phyloP scores from a whole-genome alignment of 208 protist species.

The Leishmania tarentolae region DNA sequence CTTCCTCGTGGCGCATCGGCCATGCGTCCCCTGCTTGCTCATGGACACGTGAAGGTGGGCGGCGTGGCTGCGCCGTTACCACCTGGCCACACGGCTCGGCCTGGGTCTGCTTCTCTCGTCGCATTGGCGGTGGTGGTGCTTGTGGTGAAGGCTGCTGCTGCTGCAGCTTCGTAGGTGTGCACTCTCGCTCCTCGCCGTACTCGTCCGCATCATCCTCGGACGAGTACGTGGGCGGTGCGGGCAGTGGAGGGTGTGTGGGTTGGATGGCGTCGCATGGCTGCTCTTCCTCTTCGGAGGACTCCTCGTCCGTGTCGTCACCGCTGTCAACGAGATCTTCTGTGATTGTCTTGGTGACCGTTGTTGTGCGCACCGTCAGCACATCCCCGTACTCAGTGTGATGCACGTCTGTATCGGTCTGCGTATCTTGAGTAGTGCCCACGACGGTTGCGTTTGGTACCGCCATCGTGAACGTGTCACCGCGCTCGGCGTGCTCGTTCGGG shows the following conservation, averaged over 20 bases:
- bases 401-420: slow-evolving; percentile 67
- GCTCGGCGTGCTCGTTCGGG: slow-evolving; percentile 23
- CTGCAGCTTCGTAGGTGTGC: neutral
- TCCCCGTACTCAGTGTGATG: slow-evolving; percentile 65
- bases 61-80: neutral
- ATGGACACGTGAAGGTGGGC: neutral
- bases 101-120: slow-evolving; percentile 8
- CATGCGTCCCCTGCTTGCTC: neutral
- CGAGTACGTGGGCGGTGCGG: slow-evolving; percentile 4
- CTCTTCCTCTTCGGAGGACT: slow-evolving; percentile 38
- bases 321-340: slow-evolving; percentile 61
- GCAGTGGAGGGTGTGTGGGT: neutral
- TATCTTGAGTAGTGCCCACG: slow-evolving; percentile 64
- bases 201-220: neutral
- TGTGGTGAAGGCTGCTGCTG: neutral
- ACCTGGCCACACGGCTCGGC: neutral
- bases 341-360: slow-evolving; percentile 71
- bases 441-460: slow-evolving; percentile 56
- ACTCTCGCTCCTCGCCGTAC: neutral
- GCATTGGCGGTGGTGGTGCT: neutral
- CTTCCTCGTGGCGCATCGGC: neutral
- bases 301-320: slow-evolving; percentile 17
- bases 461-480: slow-evolving; percentile 45
- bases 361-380: slow-evolving; percentile 69
- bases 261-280: slow-evolving; percentile 26